These are phyloP conservation scores for Colletotrichum musicola DNA, from an alignment of 2,329 filamentous ascomycete species.

Conservation along the genomic window DNA sequence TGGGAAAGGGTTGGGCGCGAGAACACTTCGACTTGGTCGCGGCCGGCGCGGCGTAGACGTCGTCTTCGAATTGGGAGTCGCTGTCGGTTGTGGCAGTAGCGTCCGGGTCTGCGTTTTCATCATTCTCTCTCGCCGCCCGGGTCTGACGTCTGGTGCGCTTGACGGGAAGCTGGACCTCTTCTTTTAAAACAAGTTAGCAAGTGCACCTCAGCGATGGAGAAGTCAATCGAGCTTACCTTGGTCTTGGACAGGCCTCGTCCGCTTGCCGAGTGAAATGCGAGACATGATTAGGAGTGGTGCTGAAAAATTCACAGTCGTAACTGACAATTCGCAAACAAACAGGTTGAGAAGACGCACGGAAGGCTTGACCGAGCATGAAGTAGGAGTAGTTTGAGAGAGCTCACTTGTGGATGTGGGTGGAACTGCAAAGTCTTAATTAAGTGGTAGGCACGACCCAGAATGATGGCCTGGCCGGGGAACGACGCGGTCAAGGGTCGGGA, in stretches of 20 bases:
- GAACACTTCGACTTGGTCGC: conserved; percentile 44
- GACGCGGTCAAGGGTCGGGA: conserved; percentile 16
- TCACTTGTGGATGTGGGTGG: conserved; percentile 19
- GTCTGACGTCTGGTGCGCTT: conserved; percentile 62
- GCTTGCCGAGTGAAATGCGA: conserved; percentile 43
- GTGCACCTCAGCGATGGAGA: neutral
- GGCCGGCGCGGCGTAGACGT: conserved; percentile 47
- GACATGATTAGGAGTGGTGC: conserved; percentile 37
- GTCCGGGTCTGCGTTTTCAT: conserved; percentile 73
- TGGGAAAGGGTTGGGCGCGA: conserved; percentile 48
- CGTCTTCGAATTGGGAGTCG: conserved; percentile 57
- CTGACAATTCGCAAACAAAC: conserved; percentile 6
- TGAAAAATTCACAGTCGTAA: conserved; percentile 17
- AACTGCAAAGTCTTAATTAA: conserved; percentile 37
- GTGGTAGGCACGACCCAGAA: conserved; percentile 31
- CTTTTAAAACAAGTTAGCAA: conserved; percentile 19
- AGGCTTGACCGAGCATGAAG: neutral
- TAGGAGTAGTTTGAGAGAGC: conserved; percentile 9
- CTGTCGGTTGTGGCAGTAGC: conserved; percentile 56
- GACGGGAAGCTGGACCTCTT: conserved; percentile 48
- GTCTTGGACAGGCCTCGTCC: conserved; percentile 40
- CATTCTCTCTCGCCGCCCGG: conserved; percentile 63
- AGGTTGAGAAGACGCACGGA: neutral
- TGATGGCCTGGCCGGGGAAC: conserved; percentile 39
- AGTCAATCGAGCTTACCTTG: conserved; percentile 38